A percentile compares a stretch with the other conserved stretches of the same genome.
These are phyloP conservation scores for Diddensiella transvaalensis DNA, from an alignment of 805 yeast genomes.

Conservation along the genomic window DNA sequence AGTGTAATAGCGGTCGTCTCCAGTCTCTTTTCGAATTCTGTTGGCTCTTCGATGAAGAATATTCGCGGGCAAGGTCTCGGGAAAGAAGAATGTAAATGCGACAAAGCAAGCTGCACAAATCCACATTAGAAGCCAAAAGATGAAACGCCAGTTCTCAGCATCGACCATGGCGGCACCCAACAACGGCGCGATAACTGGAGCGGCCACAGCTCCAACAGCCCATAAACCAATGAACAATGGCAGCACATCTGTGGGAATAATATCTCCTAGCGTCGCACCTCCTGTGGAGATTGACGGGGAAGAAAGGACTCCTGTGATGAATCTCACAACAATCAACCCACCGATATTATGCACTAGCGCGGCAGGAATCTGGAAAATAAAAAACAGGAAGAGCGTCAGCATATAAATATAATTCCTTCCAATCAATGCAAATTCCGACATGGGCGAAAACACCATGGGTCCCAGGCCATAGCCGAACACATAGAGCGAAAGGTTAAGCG, in stretches of 20 bases:
- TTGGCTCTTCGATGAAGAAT: slow-evolving; percentile 11
- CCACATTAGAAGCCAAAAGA: slow-evolving; percentile 49
- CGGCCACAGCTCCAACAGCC: slow-evolving; percentile 52
- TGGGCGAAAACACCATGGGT: slow-evolving; percentile 60
- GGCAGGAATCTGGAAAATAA: slow-evolving; percentile 53
- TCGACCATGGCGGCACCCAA: slow-evolving; percentile 49
- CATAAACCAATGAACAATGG: slow-evolving; percentile 50
- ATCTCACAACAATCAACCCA: slow-evolving; percentile 47
- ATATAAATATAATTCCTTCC: slow-evolving; percentile 50
- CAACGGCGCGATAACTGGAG: slow-evolving; percentile 55
- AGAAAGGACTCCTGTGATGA: slow-evolving; percentile 53
- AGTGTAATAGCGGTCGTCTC: slow-evolving; percentile 33
- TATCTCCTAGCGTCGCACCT: slow-evolving; percentile 54
- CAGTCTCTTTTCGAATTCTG: slow-evolving; percentile 44
- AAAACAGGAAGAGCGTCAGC: slow-evolving; percentile 44
- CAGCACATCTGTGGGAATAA: slow-evolving; percentile 36
- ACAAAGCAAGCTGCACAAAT: slow-evolving; percentile 37
- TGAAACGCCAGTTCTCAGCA: slow-evolving; percentile 50
- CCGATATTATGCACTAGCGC: slow-evolving; percentile 51
- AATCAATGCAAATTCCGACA: slow-evolving; percentile 46
- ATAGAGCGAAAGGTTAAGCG: slow-evolving; percentile 54
- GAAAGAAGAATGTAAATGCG: slow-evolving; percentile 19
- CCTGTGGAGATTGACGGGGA: slow-evolving; percentile 57
- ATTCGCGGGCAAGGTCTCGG: slow-evolving; percentile 8
- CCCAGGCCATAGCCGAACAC: slow-evolving; percentile 66